These are phyloP conservation scores for Venturia aucupariae DNA, from an alignment of 2,329 filamentous ascomycete species.

Conservation along the genomic window DNA sequence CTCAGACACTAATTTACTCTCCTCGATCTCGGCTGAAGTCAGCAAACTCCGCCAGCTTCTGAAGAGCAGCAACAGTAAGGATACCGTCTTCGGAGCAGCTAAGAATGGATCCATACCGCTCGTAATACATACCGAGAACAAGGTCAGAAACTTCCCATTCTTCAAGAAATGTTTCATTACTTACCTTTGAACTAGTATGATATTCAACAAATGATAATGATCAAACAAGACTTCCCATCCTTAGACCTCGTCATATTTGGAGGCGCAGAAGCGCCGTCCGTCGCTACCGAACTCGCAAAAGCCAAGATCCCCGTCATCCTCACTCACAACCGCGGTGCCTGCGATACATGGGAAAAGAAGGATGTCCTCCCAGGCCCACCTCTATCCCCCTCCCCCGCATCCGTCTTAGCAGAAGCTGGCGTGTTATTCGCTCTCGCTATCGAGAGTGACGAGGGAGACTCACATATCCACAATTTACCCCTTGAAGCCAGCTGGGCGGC, in stretches of 20 bases:
- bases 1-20: not conserved
- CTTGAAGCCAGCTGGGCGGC: conserved; percentile 50
- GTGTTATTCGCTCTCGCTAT: conserved; percentile 51
- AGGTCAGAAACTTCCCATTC: conserved; percentile 23
- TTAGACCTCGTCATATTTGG: conserved; percentile 47
- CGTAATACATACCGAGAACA: conserved; percentile 32
- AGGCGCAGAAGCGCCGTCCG: conserved; percentile 52
- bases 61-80: conserved; percentile 25
- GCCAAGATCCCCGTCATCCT: conserved; percentile 52
- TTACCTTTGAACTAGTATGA: conserved; percentile 33
- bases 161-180: too few species aligned
- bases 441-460: conserved; percentile 52
- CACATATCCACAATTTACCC: conserved; percentile 31
- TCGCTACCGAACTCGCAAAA: conserved; percentile 49
- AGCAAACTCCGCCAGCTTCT: conserved; percentile 30
- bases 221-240: conserved; percentile 43
- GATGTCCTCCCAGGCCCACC: conserved; percentile 55
- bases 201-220: conserved; percentile 49
- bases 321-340: conserved; percentile 26
- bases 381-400: conserved; percentile 54
- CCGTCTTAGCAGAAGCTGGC: conserved; percentile 49
- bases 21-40: conserved; percentile 23
- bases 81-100: conserved; percentile 31
- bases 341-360: conserved; percentile 51
- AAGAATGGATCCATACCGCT: conserved; percentile 32